Evolutionary conservation across 768 basidiomycete species (phyloP).

Genomic region (Cystofilobasidium bisporidii): DNA sequence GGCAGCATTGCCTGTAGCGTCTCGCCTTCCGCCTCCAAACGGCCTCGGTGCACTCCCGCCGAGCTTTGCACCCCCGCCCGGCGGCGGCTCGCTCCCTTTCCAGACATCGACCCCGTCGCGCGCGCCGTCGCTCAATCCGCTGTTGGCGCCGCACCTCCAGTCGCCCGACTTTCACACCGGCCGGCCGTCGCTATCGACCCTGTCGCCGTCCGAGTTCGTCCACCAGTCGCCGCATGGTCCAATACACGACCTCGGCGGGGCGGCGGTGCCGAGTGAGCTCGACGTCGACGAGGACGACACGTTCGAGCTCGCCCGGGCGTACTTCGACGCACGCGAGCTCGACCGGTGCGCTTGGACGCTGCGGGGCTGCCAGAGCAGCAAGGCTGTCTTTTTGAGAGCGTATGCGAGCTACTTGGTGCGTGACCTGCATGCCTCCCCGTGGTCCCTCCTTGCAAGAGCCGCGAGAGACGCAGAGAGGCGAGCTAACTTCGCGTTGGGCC

Average conservation of each 20-base stretch:
- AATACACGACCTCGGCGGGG: constrained; percentile 8
- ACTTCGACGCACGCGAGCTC: constrained; percentile 68
- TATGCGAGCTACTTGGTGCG: constrained; percentile 82
- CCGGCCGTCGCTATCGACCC: constrained; percentile 22
- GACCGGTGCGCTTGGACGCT: constrained; percentile 60
- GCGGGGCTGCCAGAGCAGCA: constrained; percentile 49
- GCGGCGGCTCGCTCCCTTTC: constrained; percentile 8
- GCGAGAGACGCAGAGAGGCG: no score
- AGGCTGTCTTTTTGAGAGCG: constrained; percentile 62
- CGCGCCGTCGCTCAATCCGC: neutral
- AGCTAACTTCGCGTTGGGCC: neutral
- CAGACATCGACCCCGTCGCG: constrained; percentile 23
- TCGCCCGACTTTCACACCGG: neutral
- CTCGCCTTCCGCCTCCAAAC: neutral
- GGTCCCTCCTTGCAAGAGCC: no score
- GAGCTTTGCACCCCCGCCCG: neutral
- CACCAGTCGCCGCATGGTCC: constrained; percentile 23
- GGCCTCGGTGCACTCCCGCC: neutral
- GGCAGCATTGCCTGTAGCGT: constrained; percentile 3
- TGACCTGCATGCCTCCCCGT: constrained; percentile 29
- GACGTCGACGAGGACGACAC: constrained; percentile 53
- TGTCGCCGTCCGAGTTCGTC: constrained; percentile 23
- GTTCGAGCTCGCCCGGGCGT: constrained; percentile 61
- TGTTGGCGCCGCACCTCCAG: neutral
- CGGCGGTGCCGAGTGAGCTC: constrained; percentile 32